phyloP scores from a whole-genome alignment of 2,329 filamentous ascomycete genomes.

The Ceratocystis albifundus region DNA sequence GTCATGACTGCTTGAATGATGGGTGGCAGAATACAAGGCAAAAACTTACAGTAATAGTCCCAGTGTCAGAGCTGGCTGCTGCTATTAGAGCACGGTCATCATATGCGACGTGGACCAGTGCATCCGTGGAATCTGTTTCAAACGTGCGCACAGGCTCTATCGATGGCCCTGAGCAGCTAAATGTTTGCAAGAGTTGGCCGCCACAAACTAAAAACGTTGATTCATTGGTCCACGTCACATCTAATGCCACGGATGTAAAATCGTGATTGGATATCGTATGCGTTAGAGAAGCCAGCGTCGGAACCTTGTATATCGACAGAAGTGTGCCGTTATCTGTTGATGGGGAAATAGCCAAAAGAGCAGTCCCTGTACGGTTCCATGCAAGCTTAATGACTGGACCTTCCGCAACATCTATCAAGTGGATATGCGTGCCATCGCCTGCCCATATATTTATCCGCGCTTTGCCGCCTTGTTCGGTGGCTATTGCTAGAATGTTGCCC shows the following conservation, averaged over 20 bases:
- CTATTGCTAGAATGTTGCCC: slow-evolving; percentile 45
- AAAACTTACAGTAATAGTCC: slow-evolving; percentile 47
- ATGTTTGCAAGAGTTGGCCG: slow-evolving; percentile 41
- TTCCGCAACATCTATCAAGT: slow-evolving; percentile 46
- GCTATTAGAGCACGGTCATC: slow-evolving; percentile 45
- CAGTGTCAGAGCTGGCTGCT: slow-evolving; percentile 46
- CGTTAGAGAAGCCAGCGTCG: slow-evolving; percentile 32
- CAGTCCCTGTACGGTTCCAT: slow-evolving; percentile 47
- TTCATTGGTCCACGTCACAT: slow-evolving; percentile 50
- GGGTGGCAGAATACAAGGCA: background rate
- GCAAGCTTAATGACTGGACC: slow-evolving; percentile 50
- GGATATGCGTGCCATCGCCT: slow-evolving; percentile 40
- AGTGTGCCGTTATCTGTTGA: slow-evolving; percentile 36
- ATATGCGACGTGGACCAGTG: slow-evolving; percentile 45
- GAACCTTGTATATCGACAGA: slow-evolving; percentile 25
- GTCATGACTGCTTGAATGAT: background rate
- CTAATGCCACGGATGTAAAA: slow-evolving; percentile 41
- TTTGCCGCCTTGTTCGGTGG: slow-evolving; percentile 42
- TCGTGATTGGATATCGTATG: slow-evolving; percentile 42
- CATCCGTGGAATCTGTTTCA: slow-evolving; percentile 43
- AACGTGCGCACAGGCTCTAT: slow-evolving; percentile 41
- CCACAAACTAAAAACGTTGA: slow-evolving; percentile 49
- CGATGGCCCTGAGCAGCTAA: slow-evolving; percentile 37
- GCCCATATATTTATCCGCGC: slow-evolving; percentile 46
- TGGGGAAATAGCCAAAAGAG: slow-evolving; percentile 44